These are phyloP conservation scores for Pueraria montana DNA, from an alignment of 306 rosid species.

Conservation along the genomic window DNA sequence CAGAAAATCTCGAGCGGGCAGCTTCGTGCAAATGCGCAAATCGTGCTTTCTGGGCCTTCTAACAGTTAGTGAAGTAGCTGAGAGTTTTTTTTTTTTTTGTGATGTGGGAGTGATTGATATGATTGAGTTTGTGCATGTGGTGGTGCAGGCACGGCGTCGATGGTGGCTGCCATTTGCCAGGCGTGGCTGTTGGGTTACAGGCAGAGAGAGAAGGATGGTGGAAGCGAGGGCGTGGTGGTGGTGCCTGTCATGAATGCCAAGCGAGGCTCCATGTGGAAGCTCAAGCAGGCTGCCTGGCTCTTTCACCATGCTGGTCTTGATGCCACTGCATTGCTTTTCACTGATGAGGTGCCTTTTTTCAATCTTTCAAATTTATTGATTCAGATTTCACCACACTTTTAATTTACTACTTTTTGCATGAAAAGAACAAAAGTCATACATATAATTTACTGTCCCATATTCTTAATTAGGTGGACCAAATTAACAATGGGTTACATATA, in stretches of 20 bases:
- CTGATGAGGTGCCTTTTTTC: constrained; percentile 68
- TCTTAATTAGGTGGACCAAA: too few relatives aligned
- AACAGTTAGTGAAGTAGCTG: constrained; percentile 66
- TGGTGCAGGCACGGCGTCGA: constrained; percentile 79
- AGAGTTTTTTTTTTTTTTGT: neutral
- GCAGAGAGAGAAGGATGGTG: constrained; percentile 51
- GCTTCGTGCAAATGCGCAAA: constrained; percentile 53
- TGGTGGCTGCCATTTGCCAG: constrained; percentile 87
- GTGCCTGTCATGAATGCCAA: constrained; percentile 81
- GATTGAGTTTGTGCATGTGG: constrained; percentile 15
- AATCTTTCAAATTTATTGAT: neutral
- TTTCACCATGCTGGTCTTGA: constrained; percentile 83
- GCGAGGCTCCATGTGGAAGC: constrained; percentile 79
- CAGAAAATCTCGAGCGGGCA: constrained; percentile 52
- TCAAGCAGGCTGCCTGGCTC: constrained; percentile 86
- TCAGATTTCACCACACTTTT: neutral
- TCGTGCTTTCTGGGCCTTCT: constrained; percentile 72
- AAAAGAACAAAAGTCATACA: neutral
- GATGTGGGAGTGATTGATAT: constrained; percentile 6
- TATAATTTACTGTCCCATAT: too few relatives aligned
- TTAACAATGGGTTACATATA: too few relatives aligned
- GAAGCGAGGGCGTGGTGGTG: constrained; percentile 53
- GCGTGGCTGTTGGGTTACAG: constrained; percentile 78
- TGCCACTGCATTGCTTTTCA: constrained; percentile 69
- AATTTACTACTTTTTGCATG: neutral